phyloP scores from a whole-genome alignment of 805 yeast genomes.

The Metschnikowia continentalis region DNA sequence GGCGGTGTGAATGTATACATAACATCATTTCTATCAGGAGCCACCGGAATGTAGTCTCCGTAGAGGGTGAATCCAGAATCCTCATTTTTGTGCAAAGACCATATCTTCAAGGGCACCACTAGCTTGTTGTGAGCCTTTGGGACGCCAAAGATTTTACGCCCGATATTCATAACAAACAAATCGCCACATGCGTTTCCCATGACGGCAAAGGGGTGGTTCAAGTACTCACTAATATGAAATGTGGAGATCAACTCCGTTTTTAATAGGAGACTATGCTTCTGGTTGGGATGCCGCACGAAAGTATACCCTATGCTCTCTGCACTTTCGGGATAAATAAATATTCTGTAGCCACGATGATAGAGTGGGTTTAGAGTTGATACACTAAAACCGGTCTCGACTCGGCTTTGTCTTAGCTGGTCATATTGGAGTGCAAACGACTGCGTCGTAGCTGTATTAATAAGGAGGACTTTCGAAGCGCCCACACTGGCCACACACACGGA shows the following conservation, averaged over 20 bases:
- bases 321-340: constrained; percentile 24
- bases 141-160: constrained; percentile 35
- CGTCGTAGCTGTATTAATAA: constrained; percentile 29
- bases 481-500: constrained; percentile 26
- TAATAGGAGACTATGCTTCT: constrained; percentile 27
- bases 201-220: constrained; percentile 37
- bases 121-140: constrained; percentile 34
- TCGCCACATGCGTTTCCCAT: constrained; percentile 36
- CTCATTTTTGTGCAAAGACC: constrained; percentile 22
- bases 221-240: constrained; percentile 25
- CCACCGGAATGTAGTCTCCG: constrained; percentile 27
- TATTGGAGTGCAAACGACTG: constrained; percentile 18
- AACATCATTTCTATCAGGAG: constrained; percentile 26
- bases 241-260: constrained; percentile 30
- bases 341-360: constrained; percentile 25
- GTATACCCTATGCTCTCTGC: constrained; percentile 28
- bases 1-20: constrained; percentile 42
- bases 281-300: constrained; percentile 33
- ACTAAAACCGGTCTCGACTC: constrained; percentile 23
- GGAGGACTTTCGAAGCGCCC: constrained; percentile 19
- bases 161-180: constrained; percentile 31
- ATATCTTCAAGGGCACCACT: constrained; percentile 38
- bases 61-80: constrained; percentile 15
- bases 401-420: constrained; percentile 26
- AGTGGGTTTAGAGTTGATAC: constrained; percentile 26